phyloP scores from a whole-genome alignment of 2,329 filamentous ascomycete genomes.

The Pleomassaria siparia region DNA sequence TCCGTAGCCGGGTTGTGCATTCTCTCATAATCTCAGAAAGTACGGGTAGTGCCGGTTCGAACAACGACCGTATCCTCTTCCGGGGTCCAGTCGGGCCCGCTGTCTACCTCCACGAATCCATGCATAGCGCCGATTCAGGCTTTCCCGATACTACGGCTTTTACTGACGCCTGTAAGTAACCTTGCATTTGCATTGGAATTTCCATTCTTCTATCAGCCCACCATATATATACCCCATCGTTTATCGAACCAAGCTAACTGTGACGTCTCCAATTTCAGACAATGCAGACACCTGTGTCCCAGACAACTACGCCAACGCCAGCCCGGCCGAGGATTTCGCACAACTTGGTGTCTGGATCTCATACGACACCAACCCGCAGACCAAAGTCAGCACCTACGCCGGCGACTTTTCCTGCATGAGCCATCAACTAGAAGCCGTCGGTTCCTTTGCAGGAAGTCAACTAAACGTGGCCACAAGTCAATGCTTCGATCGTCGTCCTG shows the following conservation, averaged over 20 bases:
- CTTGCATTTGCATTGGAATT: no score
- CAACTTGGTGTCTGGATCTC: constrained; percentile 12
- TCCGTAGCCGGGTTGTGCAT: constrained; percentile 16
- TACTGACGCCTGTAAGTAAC: constrained; percentile 6
- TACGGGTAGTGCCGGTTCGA: constrained; percentile 2
- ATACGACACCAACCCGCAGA: constrained; percentile 13
- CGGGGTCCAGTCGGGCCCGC: constrained; percentile 2
- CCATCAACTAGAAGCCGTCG: constrained; percentile 12
- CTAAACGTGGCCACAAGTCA: constrained; percentile 5
- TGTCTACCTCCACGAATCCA: constrained; percentile 12
- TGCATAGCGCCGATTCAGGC: constrained; percentile 12
- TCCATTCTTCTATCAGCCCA: no score
- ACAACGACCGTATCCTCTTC: constrained; percentile 8
- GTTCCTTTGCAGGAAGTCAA: constrained; percentile 7
- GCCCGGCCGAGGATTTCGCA: constrained; percentile 16
- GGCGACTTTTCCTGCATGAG: constrained; percentile 10
- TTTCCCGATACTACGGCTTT: constrained; percentile 8
- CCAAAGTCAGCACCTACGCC: constrained; percentile 6
- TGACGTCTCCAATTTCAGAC: neutral
- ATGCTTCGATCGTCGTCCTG: constrained; percentile 7
- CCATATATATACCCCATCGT: neutral
- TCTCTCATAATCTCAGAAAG: constrained; percentile 5
- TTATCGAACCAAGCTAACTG: constrained; percentile 8
- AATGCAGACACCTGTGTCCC: constrained; percentile 13
- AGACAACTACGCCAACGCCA: constrained; percentile 12